Conservation (phyloP, 768 basidiomycete species). For the Lactarius indigo region DNA sequence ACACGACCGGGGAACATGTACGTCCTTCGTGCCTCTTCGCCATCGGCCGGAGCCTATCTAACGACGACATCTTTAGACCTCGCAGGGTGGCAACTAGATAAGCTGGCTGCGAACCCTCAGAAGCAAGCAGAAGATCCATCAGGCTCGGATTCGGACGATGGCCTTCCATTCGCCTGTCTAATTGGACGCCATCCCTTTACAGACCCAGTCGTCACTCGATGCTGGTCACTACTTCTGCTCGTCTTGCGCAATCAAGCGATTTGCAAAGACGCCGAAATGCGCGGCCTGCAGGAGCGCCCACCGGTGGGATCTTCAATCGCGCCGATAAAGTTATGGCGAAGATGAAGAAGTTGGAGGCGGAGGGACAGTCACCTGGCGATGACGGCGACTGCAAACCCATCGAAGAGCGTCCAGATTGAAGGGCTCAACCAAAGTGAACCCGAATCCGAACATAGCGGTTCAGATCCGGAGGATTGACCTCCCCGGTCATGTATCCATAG, state of each 20-base stretch:
- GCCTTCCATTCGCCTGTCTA: constrained; percentile 97
- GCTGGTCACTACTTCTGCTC: constrained; percentile 97
- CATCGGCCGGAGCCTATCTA: constrained; percentile 16
- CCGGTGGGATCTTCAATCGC: constrained; percentile 94
- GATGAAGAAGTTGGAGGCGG: constrained; percentile 68
- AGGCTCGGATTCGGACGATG: constrained; percentile 68
- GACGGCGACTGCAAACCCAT: constrained; percentile 41
- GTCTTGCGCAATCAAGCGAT: constrained; percentile 92
- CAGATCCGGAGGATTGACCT: constrained; percentile 22
- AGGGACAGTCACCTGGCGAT: constrained; percentile 41
- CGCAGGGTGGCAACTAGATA: constrained; percentile 98
- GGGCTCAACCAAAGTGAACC: constrained; percentile 33
- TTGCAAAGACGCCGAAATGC: constrained; percentile 92
- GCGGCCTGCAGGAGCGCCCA: constrained; percentile 90
- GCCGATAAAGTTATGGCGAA: constrained; percentile 91
- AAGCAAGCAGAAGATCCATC: constrained; percentile 55
- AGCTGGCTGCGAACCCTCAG: constrained; percentile 75
- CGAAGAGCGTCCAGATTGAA: constrained; percentile 28
- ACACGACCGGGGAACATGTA: constrained; percentile 94
- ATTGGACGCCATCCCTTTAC: constrained; percentile 94
- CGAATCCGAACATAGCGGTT: constrained; percentile 38
- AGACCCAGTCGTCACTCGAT: constrained; percentile 93
- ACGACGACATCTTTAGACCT: constrained; percentile 53
- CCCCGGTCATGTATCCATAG: constrained; percentile 10
- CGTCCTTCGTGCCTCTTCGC: constrained; percentile 35